Conservation (phyloP, 306 rosid genomes). For the Begonia peltatifolia region DNA sequence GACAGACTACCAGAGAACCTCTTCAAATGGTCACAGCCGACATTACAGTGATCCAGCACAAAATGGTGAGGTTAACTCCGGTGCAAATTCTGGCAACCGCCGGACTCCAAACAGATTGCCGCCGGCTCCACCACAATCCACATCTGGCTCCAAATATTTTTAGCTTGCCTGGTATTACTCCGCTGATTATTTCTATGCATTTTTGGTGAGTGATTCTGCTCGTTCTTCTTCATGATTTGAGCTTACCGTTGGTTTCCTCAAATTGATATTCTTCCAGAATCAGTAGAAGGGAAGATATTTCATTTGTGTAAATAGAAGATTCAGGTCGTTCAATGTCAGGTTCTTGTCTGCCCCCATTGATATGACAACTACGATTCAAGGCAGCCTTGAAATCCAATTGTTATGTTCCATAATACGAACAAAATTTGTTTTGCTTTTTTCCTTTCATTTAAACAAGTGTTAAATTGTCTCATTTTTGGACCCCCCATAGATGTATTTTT, state of each 20-base stretch:
- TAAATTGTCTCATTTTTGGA: slow-evolving; percentile 33
- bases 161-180: slow-evolving; percentile 12
- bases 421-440: no score
- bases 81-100: slow-evolving; percentile 66
- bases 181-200: slow-evolving; percentile 23
- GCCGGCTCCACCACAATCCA: slow-evolving; percentile 60
- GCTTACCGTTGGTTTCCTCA: slow-evolving; percentile 9
- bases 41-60: slow-evolving; percentile 62
- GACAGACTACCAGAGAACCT: slow-evolving; percentile 36
- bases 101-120: slow-evolving; percentile 85
- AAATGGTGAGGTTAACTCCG: slow-evolving; percentile 59
- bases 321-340: slow-evolving; percentile 18
- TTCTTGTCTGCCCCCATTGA: not conserved
- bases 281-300: slow-evolving; percentile 27
- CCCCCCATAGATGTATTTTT: slow-evolving; percentile 22
- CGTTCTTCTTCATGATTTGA: slow-evolving; percentile 25
- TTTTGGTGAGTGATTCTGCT: slow-evolving; percentile 39
- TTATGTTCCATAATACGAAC: slow-evolving; percentile 10
- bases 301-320: slow-evolving; percentile 62
- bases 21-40: slow-evolving; percentile 73
- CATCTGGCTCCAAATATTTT: slow-evolving; percentile 63
- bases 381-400: slow-evolving; percentile 17
- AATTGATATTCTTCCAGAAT: slow-evolving; percentile 34
- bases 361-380: slow-evolving; percentile 18
- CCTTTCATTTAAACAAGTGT: not conserved